Evolutionary conservation across 2,329 filamentous ascomycete genomes (phyloP).

Genomic region (Samsoniella hepiali): DNA sequence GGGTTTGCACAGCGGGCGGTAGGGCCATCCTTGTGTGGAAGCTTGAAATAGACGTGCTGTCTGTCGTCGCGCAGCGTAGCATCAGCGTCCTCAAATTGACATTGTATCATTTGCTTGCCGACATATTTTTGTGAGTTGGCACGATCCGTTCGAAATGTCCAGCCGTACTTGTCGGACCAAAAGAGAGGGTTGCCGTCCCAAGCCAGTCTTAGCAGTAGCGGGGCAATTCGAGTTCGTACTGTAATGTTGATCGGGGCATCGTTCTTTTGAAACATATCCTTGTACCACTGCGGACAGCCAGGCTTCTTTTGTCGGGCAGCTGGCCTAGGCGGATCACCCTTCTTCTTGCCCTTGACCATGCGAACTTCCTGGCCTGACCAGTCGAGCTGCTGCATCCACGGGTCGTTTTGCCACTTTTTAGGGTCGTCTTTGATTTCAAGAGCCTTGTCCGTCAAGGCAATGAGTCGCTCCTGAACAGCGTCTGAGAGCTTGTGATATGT

Average conservation of each 20-base stretch:
- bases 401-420: conserved; percentile 71
- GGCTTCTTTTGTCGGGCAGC: conserved; percentile 86
- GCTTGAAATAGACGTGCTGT: conserved; percentile 74
- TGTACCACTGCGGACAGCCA: conserved; percentile 95
- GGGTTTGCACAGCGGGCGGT: conserved; percentile 80
- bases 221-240: conserved; percentile 83
- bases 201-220: conserved; percentile 74
- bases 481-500: conserved; percentile 76
- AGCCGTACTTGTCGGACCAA: conserved; percentile 91
- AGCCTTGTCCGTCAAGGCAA: conserved; percentile 73
- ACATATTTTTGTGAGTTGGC: conserved; percentile 62
- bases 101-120: conserved; percentile 67
- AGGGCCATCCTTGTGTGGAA: conserved; percentile 94
- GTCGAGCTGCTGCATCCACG: conserved; percentile 90
- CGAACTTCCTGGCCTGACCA: conserved; percentile 92
- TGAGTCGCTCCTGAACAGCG: conserved; percentile 72
- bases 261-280: conserved; percentile 73
- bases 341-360: conserved; percentile 90
- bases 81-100: conserved; percentile 77
- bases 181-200: conserved; percentile 89
- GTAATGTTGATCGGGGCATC: conserved; percentile 70
- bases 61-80: conserved; percentile 61
- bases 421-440: conserved; percentile 67
- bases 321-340: conserved; percentile 72
- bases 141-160: conserved; percentile 78